Evolutionary conservation across 192 early-diverging fungal species (phyloP).

Genomic region (Coemansia sp.): DNA sequence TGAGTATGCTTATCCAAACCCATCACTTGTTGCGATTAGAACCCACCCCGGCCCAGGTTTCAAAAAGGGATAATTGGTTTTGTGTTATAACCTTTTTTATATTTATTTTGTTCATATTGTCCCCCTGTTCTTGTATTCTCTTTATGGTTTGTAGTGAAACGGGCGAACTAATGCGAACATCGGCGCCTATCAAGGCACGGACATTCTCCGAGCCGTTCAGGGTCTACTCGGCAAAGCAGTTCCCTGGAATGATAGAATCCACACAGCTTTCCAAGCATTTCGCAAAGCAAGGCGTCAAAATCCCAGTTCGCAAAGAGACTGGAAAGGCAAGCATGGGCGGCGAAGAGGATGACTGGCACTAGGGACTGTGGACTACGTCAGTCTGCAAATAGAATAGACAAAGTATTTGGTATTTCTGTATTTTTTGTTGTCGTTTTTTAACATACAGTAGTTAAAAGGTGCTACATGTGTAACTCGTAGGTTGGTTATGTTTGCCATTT

Average conservation of each 20-base stretch:
- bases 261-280: slow-evolving; percentile 72
- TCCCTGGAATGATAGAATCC: slow-evolving; percentile 80
- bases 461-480: too few species aligned
- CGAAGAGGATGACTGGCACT: slow-evolving; percentile 26
- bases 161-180: slow-evolving; percentile 58
- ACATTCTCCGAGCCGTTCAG: slow-evolving; percentile 67
- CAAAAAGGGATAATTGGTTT: not conserved
- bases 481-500: too few species aligned
- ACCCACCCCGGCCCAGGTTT: too few species aligned
- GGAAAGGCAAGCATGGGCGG: slow-evolving; percentile 13
- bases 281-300: slow-evolving; percentile 76
- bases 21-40: too few species aligned
- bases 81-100: too few species aligned
- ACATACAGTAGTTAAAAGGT: too few species aligned
- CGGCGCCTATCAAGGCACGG: slow-evolving; percentile 57
- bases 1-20: not conserved
- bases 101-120: not conserved
- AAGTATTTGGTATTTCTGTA: not conserved
- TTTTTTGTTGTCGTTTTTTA: not conserved
- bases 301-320: slow-evolving; percentile 74
- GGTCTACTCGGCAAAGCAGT: slow-evolving; percentile 75
- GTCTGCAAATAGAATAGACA: not conserved
- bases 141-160: slow-evolving; percentile 8
- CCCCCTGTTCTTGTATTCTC: not conserved
- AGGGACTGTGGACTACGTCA: too few species aligned